Evolutionary conservation across 75 land plant genomes (phyloP).

Genomic region (Pinus taeda): DNA sequence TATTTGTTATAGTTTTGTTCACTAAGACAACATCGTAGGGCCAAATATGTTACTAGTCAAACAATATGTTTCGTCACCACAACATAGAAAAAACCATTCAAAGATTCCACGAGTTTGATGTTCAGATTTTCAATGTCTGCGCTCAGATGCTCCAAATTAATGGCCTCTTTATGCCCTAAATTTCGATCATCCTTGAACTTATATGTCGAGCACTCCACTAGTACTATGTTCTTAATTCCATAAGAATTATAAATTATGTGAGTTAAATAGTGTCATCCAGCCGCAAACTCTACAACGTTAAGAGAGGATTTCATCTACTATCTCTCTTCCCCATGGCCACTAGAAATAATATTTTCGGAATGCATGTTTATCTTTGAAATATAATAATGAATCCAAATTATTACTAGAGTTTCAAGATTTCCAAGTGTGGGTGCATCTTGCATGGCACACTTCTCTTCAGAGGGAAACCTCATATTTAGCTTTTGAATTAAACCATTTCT

Average conservation of each 20-base stretch:
- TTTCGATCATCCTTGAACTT: conserved; percentile 96
- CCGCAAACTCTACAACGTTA: conserved; percentile 84
- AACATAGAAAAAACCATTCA: no score
- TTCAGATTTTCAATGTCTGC: no score
- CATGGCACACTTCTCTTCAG: conserved; percentile 80
- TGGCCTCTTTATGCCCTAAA: conserved; percentile 66
- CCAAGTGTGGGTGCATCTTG: conserved; percentile 95
- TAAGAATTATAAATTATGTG: conserved; percentile 94
- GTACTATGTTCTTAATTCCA: conserved; percentile 54
- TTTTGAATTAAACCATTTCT: no score
- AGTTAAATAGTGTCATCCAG: conserved; percentile 95
- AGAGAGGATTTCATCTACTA: neutral
- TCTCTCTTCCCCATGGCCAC: conserved; percentile 23
- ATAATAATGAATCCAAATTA: conserved; percentile 27
- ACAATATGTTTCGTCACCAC: no score
- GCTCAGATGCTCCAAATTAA: conserved; percentile 79
- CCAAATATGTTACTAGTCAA: no score
- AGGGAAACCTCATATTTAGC: conserved; percentile 85
- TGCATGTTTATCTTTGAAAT: neutral
- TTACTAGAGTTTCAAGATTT: conserved; percentile 79
- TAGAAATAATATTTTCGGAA: neutral
- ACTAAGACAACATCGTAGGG: no score
- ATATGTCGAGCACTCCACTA: conserved; percentile 89
- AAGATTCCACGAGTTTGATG: no score
- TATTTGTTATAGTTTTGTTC: no score